A percentile compares a stretch with the other conserved stretches of the same genome.
Conservation (phyloP, 176 grass and related monocot species). For the Aegilops bicornis region DNA sequence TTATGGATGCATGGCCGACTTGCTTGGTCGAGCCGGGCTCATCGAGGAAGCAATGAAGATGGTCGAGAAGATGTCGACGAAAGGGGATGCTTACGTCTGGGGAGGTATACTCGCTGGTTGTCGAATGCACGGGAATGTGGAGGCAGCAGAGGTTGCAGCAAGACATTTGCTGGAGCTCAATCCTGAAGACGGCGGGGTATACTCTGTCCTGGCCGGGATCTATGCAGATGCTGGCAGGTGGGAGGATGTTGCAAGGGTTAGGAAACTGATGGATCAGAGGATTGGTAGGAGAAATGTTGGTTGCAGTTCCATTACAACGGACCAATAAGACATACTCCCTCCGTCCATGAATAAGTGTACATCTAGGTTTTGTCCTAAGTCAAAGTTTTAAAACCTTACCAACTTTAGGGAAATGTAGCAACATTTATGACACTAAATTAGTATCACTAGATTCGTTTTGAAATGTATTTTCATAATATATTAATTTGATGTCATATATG, state of each 20-base stretch:
- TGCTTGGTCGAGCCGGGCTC: constrained; percentile 57
- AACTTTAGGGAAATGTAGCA: too few species aligned
- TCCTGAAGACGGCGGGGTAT: constrained; percentile 52
- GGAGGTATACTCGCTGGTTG: constrained; percentile 62
- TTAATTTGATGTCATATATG: too few species aligned
- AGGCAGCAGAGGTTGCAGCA: constrained; percentile 47
- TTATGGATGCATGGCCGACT: constrained; percentile 68
- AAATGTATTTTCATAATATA: too few species aligned
- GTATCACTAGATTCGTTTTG: too few species aligned
- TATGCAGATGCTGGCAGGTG: constrained; percentile 51
- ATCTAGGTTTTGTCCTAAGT: too few species aligned
- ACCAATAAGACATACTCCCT: constrained; percentile 1
- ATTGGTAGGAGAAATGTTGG: constrained; percentile 45
- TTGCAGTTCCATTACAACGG: constrained; percentile 31
- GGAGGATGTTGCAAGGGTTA: constrained; percentile 60
- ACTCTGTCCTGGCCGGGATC: constrained; percentile 55
- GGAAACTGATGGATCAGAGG: constrained; percentile 50
- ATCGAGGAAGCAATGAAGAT: constrained; percentile 55
- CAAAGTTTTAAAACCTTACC: too few species aligned
- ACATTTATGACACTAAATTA: too few species aligned
- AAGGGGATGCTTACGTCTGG: constrained; percentile 55
- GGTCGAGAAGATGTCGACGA: constrained; percentile 50
- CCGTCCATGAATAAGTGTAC: too few species aligned
- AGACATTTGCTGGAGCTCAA: constrained; percentile 47
- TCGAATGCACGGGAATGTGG: constrained; percentile 54